Evolutionary conservation across 139 green algal genomes (phyloP), one percentile per base, ranked within the genome.

Genomic region (Spirogloea muscicola): DNA sequence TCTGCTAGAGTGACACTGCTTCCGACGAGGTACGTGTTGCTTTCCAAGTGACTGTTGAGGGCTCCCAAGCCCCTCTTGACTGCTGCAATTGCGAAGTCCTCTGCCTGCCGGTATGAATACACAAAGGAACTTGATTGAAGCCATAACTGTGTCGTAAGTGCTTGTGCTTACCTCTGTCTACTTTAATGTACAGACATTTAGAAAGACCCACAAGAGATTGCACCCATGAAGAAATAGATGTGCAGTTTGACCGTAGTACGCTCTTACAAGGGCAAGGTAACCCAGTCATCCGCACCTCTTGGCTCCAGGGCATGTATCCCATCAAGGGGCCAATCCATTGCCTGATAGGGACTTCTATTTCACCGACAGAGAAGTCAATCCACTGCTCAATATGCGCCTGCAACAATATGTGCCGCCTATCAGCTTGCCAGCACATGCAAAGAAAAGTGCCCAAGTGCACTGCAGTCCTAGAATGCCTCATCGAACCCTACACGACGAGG

Each of bases 1-100:
- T 90, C 86, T 33, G 86, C 86, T 31, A 90, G 74, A 1, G 86
- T 90, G 39, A 89, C 74, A 3, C 21, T 29, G 33, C 90, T 44
- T 38, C 81, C 85, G 0, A 88, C 83, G 4, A 90, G 76, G 79
- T 79, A 90, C 13, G 86, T 90, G 62, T 82, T 63, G n/a, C 46
- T 51, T 4, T 38, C 21, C 25, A 90, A 73, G 62, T 87, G 61
- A 0, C 29, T 39, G 38, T 90, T 77, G 41, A 90, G 69, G 21
- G 77, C 62, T 6, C 25, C 58, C 29, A 90, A 63, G 7, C 37
- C 60, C 31, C 76, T 75, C 43, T 83, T 82, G 13, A 86, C 43
- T 7, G 70, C 75, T 4, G 61, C 66, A 1, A 81, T 82, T 10
- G 74, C 42, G 18, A 41, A 36, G n/a, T 70, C 57, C 68, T 82